Evolutionary conservation across 805 yeast species (phyloP).

Genomic region (Ogataea pilisensis): DNA sequence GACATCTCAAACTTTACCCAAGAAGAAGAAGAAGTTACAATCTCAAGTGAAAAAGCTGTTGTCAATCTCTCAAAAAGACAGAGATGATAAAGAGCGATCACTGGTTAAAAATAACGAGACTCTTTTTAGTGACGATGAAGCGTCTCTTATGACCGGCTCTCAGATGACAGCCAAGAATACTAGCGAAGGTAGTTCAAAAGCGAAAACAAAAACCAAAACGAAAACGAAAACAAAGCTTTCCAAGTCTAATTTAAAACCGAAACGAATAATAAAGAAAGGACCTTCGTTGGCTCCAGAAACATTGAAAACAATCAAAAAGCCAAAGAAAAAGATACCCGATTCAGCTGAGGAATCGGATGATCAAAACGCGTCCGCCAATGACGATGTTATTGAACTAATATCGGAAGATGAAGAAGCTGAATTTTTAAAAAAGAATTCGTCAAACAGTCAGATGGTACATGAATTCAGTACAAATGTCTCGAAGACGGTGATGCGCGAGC

Average conservation of each 20-base stretch:
- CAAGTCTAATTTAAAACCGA: background rate
- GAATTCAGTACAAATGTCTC: conserved; percentile 12
- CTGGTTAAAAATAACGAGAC: conserved; percentile 19
- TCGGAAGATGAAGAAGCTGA: conserved; percentile 8
- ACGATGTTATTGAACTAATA: conserved; percentile 1
- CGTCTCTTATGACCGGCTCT: conserved; percentile 1
- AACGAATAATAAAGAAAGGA: background rate
- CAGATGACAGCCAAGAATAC: background rate
- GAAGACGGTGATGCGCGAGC: conserved; percentile 12
- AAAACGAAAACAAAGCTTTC: background rate
- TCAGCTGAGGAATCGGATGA: background rate
- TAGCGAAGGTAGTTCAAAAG: background rate
- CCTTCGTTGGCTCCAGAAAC: too few species aligned
- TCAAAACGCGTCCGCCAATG: too few species aligned
- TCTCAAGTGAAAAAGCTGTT: background rate
- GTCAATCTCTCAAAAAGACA: conserved; percentile 1
- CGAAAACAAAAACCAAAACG: background rate
- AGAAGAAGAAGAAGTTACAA: background rate
- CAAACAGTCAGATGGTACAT: conserved; percentile 5
- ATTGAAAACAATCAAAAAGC: too few species aligned
- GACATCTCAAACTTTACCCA: background rate
- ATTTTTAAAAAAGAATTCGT: conserved; percentile 3
- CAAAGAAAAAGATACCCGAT: background rate
- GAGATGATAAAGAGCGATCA: conserved; percentile 7
- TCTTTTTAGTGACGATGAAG: conserved; percentile 20